phyloP scores from a whole-genome alignment of 1,284 basidiomycete genomes.

The Fomitopsis schrenkii region DNA sequence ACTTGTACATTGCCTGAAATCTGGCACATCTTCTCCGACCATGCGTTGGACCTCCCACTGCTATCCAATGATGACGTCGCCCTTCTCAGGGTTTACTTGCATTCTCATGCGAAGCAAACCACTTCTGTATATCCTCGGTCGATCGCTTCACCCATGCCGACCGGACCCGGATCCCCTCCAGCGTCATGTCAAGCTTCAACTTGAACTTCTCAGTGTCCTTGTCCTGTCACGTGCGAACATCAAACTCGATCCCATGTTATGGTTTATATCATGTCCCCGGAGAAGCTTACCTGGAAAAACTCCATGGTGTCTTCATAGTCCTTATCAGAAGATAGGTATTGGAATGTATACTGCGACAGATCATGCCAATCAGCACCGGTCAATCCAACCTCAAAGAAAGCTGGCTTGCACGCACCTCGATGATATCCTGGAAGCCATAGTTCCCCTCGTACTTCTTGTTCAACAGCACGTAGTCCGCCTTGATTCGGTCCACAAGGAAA shows the following conservation, averaged over 20 bases:
- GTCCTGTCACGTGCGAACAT: slow-evolving; percentile 32
- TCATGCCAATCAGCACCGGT: neutral
- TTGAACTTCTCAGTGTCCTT: slow-evolving; percentile 66
- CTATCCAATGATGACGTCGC: too few relatives aligned
- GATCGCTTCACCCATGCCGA: slow-evolving; percentile 47
- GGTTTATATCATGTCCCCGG: neutral
- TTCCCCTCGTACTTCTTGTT: slow-evolving; percentile 71
- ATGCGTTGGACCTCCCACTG: neutral
- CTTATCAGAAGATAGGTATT: slow-evolving; percentile 57
- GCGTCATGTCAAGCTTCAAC: slow-evolving; percentile 57
- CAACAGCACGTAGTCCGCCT: slow-evolving; percentile 60
- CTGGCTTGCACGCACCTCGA: slow-evolving; percentile 38
- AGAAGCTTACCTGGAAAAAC: slow-evolving; percentile 58
- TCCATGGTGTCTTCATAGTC: slow-evolving; percentile 64
- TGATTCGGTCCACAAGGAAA: slow-evolving; percentile 42
- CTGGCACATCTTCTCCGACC: neutral
- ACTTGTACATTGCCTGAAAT: too few relatives aligned
- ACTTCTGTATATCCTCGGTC: neutral
- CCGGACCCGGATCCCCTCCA: slow-evolving; percentile 63
- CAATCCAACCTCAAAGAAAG: neutral
- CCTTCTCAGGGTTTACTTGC: too few relatives aligned
- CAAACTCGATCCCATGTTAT: neutral
- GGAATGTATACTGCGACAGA: slow-evolving; percentile 48
- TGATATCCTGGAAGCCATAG: slow-evolving; percentile 49
- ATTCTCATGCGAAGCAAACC: neutral